These are phyloP conservation scores for Cladorrhinum samala DNA, from an alignment of 495 filamentous ascomycete genomes.

Conservation along the genomic window DNA sequence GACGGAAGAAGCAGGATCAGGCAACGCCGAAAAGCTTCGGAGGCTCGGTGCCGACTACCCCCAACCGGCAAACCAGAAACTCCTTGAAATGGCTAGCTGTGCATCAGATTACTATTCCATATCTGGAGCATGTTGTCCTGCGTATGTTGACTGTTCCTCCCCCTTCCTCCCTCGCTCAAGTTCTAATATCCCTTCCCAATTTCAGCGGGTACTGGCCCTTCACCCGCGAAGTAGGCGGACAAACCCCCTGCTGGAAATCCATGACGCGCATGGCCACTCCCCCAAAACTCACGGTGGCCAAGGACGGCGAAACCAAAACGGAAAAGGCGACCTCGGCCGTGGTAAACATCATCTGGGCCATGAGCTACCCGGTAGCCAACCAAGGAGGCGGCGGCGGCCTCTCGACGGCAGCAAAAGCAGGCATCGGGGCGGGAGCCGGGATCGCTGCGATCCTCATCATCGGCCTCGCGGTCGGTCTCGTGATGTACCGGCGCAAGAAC, in stretches of 20 bases:
- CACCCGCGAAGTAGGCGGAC: constrained; percentile 18
- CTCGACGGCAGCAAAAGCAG: constrained; percentile 22
- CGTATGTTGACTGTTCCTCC: constrained; percentile 13
- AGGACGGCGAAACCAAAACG: constrained; percentile 6
- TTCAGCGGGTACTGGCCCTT: constrained; percentile 21
- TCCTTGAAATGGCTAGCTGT: constrained; percentile 8
- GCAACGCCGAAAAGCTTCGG: not conserved
- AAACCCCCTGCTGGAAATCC: constrained; percentile 24
- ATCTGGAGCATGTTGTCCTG: constrained; percentile 23
- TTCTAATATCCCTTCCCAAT: no score
- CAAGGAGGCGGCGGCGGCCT: constrained; percentile 10
- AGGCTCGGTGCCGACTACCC: constrained; percentile 15
- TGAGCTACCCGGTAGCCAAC: constrained; percentile 18
- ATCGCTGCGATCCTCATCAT: constrained; percentile 17
- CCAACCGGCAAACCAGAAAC: constrained; percentile 10
- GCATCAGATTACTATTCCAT: constrained; percentile 28
- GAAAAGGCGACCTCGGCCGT: constrained; percentile 23
- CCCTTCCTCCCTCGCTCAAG: not conserved
- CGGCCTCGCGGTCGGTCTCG: constrained; percentile 14
- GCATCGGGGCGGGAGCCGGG: constrained; percentile 23
- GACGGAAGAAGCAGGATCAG: not conserved
- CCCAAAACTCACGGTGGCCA: constrained; percentile 16
- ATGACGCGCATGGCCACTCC: not conserved
- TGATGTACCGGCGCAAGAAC: constrained; percentile 17
- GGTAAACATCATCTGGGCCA: constrained; percentile 26